phyloP scores from a whole-genome alignment of 1,139 yeast genomes.

The Sugiyamaella paludigena region DNA sequence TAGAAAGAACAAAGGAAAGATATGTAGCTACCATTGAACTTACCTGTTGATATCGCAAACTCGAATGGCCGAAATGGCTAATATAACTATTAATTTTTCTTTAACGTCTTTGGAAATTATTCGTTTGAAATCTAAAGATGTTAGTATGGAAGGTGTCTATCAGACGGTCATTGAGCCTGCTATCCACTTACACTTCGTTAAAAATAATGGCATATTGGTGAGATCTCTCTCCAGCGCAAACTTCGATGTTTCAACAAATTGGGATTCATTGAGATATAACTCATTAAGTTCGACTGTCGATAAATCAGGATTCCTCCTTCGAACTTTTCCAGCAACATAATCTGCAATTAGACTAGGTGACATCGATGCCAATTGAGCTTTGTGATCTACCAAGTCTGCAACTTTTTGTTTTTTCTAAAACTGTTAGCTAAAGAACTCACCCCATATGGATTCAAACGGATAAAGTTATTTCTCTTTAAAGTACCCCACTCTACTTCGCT shows the following conservation, averaged over 20 bases:
- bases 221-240: conserved; percentile 47
- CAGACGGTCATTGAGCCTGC: neutral
- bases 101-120: conserved; percentile 21
- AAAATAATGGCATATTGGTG: conserved; percentile 47
- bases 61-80: conserved; percentile 68
- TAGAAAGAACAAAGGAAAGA: no score
- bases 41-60: conserved; percentile 60
- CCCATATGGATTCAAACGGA: no score
- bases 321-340: conserved; percentile 52
- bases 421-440: conserved; percentile 33
- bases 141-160: conserved; percentile 1
- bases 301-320: conserved; percentile 53
- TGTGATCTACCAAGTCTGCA: conserved; percentile 55
- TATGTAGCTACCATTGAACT: neutral
- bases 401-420: conserved; percentile 57
- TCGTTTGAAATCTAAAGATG: conserved; percentile 12
- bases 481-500: no score
- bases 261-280: conserved; percentile 48
- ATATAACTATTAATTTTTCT: conserved; percentile 46
- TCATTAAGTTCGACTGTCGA: conserved; percentile 65
- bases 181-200: conserved; percentile 32
- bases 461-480: neutral
- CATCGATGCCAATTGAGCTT: conserved; percentile 49
- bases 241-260: conserved; percentile 52
- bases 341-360: conserved; percentile 60